Evolutionary conservation across 495 filamentous ascomycete species (phyloP).

Genomic region (Melanomma pulvis-pyrius): DNA sequence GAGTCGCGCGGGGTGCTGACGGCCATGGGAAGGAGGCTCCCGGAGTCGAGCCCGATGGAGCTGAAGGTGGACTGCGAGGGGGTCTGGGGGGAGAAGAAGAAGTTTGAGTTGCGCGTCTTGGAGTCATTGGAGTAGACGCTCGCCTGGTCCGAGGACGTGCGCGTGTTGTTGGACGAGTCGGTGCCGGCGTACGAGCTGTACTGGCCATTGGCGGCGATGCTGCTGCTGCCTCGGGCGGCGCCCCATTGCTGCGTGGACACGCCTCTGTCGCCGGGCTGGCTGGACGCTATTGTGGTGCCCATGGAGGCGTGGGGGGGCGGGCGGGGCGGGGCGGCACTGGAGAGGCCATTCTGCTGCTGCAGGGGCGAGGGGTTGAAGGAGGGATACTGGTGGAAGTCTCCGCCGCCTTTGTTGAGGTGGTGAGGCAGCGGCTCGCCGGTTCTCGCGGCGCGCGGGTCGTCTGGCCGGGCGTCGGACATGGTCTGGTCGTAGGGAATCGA

Average conservation of each 20-base stretch:
- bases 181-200: conserved; percentile 61
- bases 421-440: conserved; percentile 76
- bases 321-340: conserved; percentile 67
- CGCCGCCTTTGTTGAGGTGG: conserved; percentile 73
- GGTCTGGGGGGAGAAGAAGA: conserved; percentile 32
- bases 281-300: conserved; percentile 68
- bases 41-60: conserved; percentile 35
- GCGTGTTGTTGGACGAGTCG: conserved; percentile 69
- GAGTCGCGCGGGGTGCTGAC: conserved; percentile 31
- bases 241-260: conserved; percentile 76
- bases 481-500: conserved; percentile 81
- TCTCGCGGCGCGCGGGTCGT: conserved; percentile 49
- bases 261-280: conserved; percentile 64
- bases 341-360: conserved; percentile 51
- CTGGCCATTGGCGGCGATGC: conserved; percentile 62
- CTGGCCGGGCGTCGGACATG: conserved; percentile 35
- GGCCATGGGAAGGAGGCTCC: conserved; percentile 33
- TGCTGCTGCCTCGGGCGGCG: conserved; percentile 54
- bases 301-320: conserved; percentile 64
- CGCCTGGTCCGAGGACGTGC: conserved; percentile 69
- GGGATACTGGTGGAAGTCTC: conserved; percentile 91
- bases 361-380: conserved; percentile 60
- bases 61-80: conserved; percentile 39
- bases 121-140: conserved; percentile 61
- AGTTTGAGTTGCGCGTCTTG: conserved; percentile 45